A percentile compares a stretch with the other conserved stretches of the same genome.
Conservation (phyloP, 192 early-diverging fungal species). For the Dissophora globulifera region DNA sequence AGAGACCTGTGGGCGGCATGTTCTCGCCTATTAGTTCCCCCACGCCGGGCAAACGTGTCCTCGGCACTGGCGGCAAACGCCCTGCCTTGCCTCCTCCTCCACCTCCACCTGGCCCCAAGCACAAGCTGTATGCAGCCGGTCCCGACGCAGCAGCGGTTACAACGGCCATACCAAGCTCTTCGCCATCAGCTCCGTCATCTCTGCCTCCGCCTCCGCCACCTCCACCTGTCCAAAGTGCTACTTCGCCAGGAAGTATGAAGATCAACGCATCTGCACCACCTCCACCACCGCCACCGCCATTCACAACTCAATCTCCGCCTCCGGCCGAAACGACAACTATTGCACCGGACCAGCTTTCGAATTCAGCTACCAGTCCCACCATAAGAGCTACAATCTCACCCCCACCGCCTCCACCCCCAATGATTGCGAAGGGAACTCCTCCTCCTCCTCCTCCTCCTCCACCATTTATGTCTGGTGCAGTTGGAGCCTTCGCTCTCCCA, state of each 20-base stretch:
- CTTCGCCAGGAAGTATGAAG: neutral
- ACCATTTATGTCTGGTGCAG: neutral
- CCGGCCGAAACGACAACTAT: too few species aligned
- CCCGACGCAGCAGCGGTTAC: neutral
- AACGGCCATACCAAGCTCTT: neutral
- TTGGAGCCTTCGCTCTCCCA: constrained; percentile 6
- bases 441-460: constrained; percentile 22
- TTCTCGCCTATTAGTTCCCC: constrained; percentile 18
- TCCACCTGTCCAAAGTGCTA: constrained; percentile 4
- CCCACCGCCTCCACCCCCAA: constrained; percentile 22
- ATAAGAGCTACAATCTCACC: neutral
- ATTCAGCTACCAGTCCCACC: neutral
- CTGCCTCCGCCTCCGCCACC: neutral
- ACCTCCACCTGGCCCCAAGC: constrained; percentile 39
- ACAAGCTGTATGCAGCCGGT: constrained; percentile 31
- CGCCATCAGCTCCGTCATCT: constrained; percentile 1
- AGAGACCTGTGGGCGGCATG: neutral
- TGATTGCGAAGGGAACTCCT: neutral
- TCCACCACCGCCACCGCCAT: constrained; percentile 26
- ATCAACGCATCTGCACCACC: constrained; percentile 19
- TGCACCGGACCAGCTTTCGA: too few species aligned
- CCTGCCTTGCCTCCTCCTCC: constrained; percentile 46
- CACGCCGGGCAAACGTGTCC: constrained; percentile 10
- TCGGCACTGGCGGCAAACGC: constrained; percentile 23
- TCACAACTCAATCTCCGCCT: too few species aligned